Percentiles rank a stretch among this genome's conserved stretches.
phyloP scores from a whole-genome alignment of 1,139 yeast species.

The Yamadazyma friedrichii region DNA sequence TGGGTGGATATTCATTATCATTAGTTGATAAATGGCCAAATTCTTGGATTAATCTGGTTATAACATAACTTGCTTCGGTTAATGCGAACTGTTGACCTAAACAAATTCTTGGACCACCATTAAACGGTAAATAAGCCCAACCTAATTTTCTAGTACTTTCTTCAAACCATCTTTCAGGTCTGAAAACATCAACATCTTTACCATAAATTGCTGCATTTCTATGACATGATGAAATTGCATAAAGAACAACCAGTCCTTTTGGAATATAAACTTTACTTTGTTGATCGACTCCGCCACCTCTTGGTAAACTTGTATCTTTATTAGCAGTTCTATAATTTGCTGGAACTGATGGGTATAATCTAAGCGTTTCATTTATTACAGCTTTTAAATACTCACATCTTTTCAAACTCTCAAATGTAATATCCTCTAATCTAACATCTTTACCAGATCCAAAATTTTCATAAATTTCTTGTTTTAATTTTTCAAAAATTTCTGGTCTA shows the following conservation, averaged over 20 bases:
- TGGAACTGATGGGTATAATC: constrained; percentile 57
- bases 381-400: constrained; percentile 48
- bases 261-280: constrained; percentile 39
- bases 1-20: constrained; percentile 29
- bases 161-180: constrained; percentile 51
- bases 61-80: constrained; percentile 51
- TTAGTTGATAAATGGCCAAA: constrained; percentile 18
- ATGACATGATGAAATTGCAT: constrained; percentile 42
- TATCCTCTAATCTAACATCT: constrained; percentile 22
- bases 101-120: constrained; percentile 63
- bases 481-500: constrained; percentile 38
- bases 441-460: constrained; percentile 33
- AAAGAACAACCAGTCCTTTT: constrained; percentile 41
- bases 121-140: constrained; percentile 56
- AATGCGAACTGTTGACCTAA: constrained; percentile 60
- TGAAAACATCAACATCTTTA: constrained; percentile 39
- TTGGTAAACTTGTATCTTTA: constrained; percentile 48
- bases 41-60: constrained; percentile 39
- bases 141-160: constrained; percentile 34
- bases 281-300: constrained; percentile 53
- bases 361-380: constrained; percentile 47
- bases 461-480: constrained; percentile 38
- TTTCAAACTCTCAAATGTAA: constrained; percentile 46
- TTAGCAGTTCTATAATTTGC: constrained; percentile 44
- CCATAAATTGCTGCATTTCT: constrained; percentile 43